Conservation (phyloP, 2,329 filamentous ascomycete genomes). For the Beauveria medogensis region DNA sequence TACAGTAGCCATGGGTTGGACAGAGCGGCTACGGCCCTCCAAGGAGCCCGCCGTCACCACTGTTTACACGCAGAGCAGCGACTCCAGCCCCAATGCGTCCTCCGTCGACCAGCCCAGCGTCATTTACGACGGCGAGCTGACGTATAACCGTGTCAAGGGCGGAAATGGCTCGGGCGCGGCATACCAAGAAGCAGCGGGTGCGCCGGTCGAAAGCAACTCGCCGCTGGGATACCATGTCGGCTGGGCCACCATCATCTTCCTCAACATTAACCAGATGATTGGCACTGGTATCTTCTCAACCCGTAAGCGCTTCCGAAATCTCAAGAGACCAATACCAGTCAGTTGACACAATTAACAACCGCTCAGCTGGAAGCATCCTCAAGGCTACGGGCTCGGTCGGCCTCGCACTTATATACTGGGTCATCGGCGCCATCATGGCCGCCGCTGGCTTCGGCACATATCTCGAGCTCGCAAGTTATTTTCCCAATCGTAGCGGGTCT, state of each 20-base stretch:
- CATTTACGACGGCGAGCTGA: constrained; percentile 31
- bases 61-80: not conserved
- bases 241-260: constrained; percentile 46
- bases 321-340: too few species aligned
- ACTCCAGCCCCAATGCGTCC: not conserved
- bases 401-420: constrained; percentile 55
- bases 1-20: not conserved
- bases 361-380: constrained; percentile 49
- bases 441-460: constrained; percentile 49
- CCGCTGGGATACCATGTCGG: constrained; percentile 53
- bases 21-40: constrained; percentile 1
- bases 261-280: constrained; percentile 56
- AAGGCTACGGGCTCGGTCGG: constrained; percentile 53
- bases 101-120: constrained; percentile 11
- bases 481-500: constrained; percentile 56
- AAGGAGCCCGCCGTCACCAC: not conserved
- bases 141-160: constrained; percentile 33
- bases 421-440: constrained; percentile 53
- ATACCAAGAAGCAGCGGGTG: constrained; percentile 54
- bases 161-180: constrained; percentile 42
- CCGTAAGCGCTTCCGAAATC: constrained; percentile 32
- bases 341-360: not conserved
- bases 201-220: constrained; percentile 50
- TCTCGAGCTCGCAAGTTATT: constrained; percentile 56
- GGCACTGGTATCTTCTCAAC: constrained; percentile 59